These are phyloP conservation scores for Diaporthe vaccinii DNA, from an alignment of 2,329 filamentous ascomycete genomes.

Conservation along the genomic window DNA sequence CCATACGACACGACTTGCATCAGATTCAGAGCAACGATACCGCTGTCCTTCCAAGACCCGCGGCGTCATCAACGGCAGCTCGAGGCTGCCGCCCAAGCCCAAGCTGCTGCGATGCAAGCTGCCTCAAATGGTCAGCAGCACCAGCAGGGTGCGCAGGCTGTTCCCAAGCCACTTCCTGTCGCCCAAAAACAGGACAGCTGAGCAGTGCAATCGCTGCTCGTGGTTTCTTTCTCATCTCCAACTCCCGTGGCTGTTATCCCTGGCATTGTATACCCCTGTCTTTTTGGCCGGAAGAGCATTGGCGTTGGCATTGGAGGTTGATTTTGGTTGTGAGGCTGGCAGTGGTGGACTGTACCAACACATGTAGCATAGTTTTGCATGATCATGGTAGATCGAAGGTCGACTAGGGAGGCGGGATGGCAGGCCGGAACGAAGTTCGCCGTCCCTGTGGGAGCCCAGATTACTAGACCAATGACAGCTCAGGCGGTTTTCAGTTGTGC, in stretches of 20 bases:
- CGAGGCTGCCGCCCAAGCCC: constrained; percentile 46
- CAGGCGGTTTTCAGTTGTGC: not conserved
- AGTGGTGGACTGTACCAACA: constrained; percentile 24
- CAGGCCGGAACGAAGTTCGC: constrained; percentile 14
- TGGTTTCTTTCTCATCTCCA: constrained; percentile 12
- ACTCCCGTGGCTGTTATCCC: constrained; percentile 23
- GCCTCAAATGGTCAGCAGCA: constrained; percentile 42
- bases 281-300: constrained; percentile 37
- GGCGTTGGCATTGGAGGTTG: constrained; percentile 38
- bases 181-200: constrained; percentile 40
- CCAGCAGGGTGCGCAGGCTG: constrained; percentile 37
- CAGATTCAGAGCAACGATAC: constrained; percentile 72
- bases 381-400: constrained; percentile 10
- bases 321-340: constrained; percentile 14
- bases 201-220: not conserved
- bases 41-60: constrained; percentile 53
- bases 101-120: constrained; percentile 40
- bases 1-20: constrained; percentile 73
- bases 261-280: constrained; percentile 39
- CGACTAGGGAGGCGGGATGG: not conserved
- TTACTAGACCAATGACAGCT: constrained; percentile 31
- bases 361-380: constrained; percentile 30
- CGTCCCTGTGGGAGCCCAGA: constrained; percentile 2
- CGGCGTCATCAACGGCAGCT: constrained; percentile 55
- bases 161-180: constrained; percentile 37